Base-by-base conservation (phyloP, 2,329 filamentous ascomycete genomes). In the Penicillium sp. region DNA sequence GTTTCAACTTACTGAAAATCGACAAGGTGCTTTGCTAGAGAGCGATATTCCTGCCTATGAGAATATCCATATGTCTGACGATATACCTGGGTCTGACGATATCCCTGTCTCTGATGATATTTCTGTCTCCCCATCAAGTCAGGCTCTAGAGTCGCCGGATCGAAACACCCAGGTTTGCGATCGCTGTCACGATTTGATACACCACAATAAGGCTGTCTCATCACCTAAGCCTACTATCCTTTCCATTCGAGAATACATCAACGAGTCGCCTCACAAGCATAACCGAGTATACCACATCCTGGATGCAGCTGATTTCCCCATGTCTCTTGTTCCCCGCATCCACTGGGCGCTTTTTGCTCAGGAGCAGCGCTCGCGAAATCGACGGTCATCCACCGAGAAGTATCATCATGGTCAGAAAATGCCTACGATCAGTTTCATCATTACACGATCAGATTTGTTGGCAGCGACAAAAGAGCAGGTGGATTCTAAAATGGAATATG, bases 231-330 rank as follows among this genome's bases (percentile, higher is more conserved):
- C 95, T 0, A 88, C 88, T 1, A 83, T 97, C 61, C 84, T 91
- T 44, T 87, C 90, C 2, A 86, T 99, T 52, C 86, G 87, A 63
- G 88, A 91, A 61, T 96, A 92, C 16, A 89, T 99, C 52, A 83
- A 88, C 52, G 91, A 96, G 73, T 96, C 93, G 1, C 93, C 93
- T 0, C 88, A 96, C 75, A 90, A 90, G 71, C 85, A 90, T 70
- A 98, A 99, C 68, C 91, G 97, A 74, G 88, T 99, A 59, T 99
- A 98, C 72, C 95, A 99, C 74, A 82, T 99, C 26, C 79, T 99
- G 22, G 95, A 99, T 70, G 93, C 95, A 3, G 95, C 93, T 58
- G 95, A 99, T 74, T 98, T 99, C 63, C 95, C 95, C 21, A 90
- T 99, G 84, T 97, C 95, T 1, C 77, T 99, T 14, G 81, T 98